Conservation (phyloP, 345 rosid genomes). For the Raphanus raphanistrum region DNA sequence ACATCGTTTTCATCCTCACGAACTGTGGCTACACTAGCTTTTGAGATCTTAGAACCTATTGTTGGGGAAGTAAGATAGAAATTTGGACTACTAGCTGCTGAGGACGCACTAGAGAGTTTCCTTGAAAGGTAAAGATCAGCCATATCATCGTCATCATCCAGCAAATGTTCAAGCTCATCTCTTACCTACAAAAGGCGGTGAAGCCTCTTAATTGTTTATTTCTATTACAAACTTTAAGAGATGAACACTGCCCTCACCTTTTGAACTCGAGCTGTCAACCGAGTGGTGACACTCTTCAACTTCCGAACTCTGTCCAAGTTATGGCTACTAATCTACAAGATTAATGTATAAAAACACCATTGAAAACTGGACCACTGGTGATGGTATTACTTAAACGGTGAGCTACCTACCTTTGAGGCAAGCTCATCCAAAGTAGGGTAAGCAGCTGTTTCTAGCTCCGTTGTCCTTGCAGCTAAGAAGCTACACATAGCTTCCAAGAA, state of each 20-base stretch:
- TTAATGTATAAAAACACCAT: neutral
- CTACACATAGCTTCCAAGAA: slow-evolving; percentile 96
- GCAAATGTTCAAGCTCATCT: slow-evolving; percentile 87
- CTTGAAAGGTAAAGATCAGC: slow-evolving; percentile 94
- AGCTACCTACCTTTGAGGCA: slow-evolving; percentile 64
- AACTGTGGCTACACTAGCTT: slow-evolving; percentile 72
- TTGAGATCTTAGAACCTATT: slow-evolving; percentile 83
- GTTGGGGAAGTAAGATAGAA: slow-evolving; percentile 88
- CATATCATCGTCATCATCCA: slow-evolving; percentile 99
- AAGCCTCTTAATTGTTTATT: neutral
- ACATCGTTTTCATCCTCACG: slow-evolving; percentile 93
- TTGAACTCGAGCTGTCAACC: slow-evolving; percentile 92
- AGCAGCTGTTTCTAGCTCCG: slow-evolving; percentile 82
- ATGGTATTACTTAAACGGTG: neutral
- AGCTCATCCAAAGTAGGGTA: slow-evolving; percentile 96
- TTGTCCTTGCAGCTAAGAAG: slow-evolving; percentile 84
- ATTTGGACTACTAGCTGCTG: slow-evolving; percentile 67
- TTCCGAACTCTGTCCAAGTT: slow-evolving; percentile 94
- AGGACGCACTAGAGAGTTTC: slow-evolving; percentile 62
- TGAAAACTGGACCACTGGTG: neutral
- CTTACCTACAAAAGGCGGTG: slow-evolving; percentile 58
- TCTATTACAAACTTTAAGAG: neutral
- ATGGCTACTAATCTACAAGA: slow-evolving; percentile 82
- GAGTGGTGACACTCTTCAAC: slow-evolving; percentile 93
- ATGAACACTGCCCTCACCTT: slow-evolving; percentile 45